phyloP scores from a whole-genome alignment of 2,329 filamentous ascomycete species.

The Stagonosporopsis vannaccii region DNA sequence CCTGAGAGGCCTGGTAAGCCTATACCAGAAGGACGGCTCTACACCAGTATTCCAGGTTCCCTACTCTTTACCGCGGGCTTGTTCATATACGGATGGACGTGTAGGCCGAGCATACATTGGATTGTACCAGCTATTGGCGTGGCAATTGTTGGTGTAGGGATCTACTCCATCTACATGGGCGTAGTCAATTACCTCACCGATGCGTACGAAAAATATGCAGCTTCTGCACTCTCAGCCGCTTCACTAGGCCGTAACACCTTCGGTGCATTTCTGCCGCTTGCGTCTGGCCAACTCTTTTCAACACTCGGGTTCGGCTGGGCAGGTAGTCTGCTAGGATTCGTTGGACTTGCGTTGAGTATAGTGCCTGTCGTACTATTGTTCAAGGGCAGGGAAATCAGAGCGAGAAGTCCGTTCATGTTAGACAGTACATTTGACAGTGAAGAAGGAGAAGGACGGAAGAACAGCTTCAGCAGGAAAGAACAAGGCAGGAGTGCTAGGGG shows the following conservation, averaged over 20 bases:
- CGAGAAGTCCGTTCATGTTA: slow-evolving; percentile 47
- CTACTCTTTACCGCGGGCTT: slow-evolving; percentile 44
- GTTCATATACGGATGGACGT: slow-evolving; percentile 42
- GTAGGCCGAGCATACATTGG: slow-evolving; percentile 46
- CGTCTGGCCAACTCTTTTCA: slow-evolving; percentile 50
- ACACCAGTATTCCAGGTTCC: slow-evolving; percentile 53
- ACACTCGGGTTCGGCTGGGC: slow-evolving; percentile 55
- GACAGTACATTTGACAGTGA: slow-evolving; percentile 35
- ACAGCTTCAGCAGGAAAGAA: not conserved
- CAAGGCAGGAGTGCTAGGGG: not conserved
- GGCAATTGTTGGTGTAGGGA: slow-evolving; percentile 35
- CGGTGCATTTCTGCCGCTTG: slow-evolving; percentile 57
- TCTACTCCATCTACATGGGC: slow-evolving; percentile 54
- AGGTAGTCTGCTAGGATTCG: slow-evolving; percentile 53
- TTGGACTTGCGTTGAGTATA: slow-evolving; percentile 49
- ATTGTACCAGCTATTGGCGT: slow-evolving; percentile 40
- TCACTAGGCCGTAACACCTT: slow-evolving; percentile 55
- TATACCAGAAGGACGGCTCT: slow-evolving; percentile 54
- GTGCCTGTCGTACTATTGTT: slow-evolving; percentile 53
- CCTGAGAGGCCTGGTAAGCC: slow-evolving; percentile 48
- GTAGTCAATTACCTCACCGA: slow-evolving; percentile 59
- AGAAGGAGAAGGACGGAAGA: slow-evolving; percentile 13
- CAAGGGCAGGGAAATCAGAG: slow-evolving; percentile 51
- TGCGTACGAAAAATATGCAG: slow-evolving; percentile 58
- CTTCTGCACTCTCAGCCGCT: slow-evolving; percentile 56